Base-by-base conservation (phyloP, 805 yeast species). In the Ogataea degrootiae region DNA sequence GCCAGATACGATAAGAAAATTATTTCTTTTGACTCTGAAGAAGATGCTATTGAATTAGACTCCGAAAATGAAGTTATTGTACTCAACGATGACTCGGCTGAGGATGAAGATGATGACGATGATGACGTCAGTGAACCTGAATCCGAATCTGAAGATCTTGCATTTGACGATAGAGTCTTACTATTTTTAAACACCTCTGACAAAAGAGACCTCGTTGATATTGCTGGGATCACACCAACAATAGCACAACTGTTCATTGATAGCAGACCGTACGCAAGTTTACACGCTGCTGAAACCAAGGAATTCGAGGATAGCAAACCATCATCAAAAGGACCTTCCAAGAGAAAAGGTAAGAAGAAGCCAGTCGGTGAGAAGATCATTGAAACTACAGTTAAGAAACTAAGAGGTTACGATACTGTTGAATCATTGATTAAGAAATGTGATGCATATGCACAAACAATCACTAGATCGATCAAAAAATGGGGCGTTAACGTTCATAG, bases 391-490 rank as follows among this genome's bases (percentile, higher is more conserved):
- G 77, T 78, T 41, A 70, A 76, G 52, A 84, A 89, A 15, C 72
- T 94, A 52, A 80, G 82, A 58, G 98, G 98, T 5, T 94, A 94
- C 63, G 84, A 83, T 51, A 98, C 99, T 0, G 96, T 94, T 39
- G 98, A 92, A 57, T 85, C 95, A n/a, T 72, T 94, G 54, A 88
- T 94, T 51, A 81, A 81, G 49, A 79, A 82, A 55, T 94, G 99
- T 70, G 81, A 90, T 9, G 77, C 79, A 16, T 83, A 86, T 54
- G 96, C 97, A 47, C 71, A 75, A 15, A 64, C 73, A 7, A 89
- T 94, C 48, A 74, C 89, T 5, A 64, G 69, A 12, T 94, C 87
- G 52, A 87, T 94, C 68, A 72, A 72, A 42, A 75, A 77, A 50
- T 92, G 99, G 99, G 97, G 97, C 34, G 88, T 89, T n/a, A 75